Conservation (phyloP, 2,329 filamentous ascomycete species). For the Fusarium torreyae region DNA sequence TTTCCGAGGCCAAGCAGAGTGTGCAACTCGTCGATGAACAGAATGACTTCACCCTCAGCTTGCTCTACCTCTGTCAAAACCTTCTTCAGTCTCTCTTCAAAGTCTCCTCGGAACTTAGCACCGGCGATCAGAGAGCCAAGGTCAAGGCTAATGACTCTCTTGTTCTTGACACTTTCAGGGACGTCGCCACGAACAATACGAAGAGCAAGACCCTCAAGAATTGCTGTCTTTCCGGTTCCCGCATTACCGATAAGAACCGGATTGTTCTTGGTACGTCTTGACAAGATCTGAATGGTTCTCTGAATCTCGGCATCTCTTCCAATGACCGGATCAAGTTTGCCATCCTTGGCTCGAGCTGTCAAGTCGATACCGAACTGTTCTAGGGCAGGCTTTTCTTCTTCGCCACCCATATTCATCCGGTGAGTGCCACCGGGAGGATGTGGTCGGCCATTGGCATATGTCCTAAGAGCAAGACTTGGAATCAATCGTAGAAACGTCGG, state of each 20-base stretch:
- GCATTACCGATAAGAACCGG: slow-evolving; percentile 93
- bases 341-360: slow-evolving; percentile 85
- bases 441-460: slow-evolving; percentile 80
- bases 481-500: slow-evolving; percentile 51
- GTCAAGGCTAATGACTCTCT: slow-evolving; percentile 88
- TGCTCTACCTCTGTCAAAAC: slow-evolving; percentile 93
- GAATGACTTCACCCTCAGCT: slow-evolving; percentile 88
- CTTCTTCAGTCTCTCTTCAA: slow-evolving; percentile 92
- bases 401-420: slow-evolving; percentile 88
- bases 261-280: slow-evolving; percentile 94
- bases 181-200: slow-evolving; percentile 94
- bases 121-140: slow-evolving; percentile 94
- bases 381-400: slow-evolving; percentile 85
- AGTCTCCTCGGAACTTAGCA: slow-evolving; percentile 95
- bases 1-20: slow-evolving; percentile 93
- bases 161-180: slow-evolving; percentile 95
- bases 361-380: slow-evolving; percentile 94
- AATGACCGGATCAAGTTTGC: slow-evolving; percentile 96
- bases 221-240: slow-evolving; percentile 94
- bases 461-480: slow-evolving; percentile 61
- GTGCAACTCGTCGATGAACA: slow-evolving; percentile 97
- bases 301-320: slow-evolving; percentile 93
- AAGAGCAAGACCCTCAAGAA: slow-evolving; percentile 90
- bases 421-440: slow-evolving; percentile 94
- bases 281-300: slow-evolving; percentile 93